A percentile compares a stretch with the other conserved stretches of the same genome.
phyloP scores from a whole-genome alignment of 495 filamentous ascomycete genomes.

The Cryomyces antarcticus region DNA sequence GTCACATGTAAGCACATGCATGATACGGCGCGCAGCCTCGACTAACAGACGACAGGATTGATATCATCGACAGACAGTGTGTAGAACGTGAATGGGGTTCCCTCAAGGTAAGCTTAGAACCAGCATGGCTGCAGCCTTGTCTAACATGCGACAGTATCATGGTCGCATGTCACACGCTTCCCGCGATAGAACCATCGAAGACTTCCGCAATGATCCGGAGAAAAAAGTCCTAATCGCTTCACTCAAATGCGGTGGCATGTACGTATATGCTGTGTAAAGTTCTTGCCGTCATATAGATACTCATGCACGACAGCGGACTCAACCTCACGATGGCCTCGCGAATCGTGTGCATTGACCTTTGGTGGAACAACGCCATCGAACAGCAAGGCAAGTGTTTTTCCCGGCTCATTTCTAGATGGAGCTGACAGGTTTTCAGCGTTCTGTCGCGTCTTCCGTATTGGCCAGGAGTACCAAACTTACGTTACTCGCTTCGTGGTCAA shows the following conservation, averaged over 20 bases:
- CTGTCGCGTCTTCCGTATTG: constrained; percentile 40
- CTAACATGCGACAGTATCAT: too few species aligned
- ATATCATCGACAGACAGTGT: constrained; percentile 15
- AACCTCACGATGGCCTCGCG: constrained; percentile 22
- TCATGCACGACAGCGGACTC: constrained; percentile 10
- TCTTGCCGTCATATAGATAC: too few species aligned
- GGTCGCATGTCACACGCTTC: constrained; percentile 12
- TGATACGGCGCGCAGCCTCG: too few species aligned
- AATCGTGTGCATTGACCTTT: constrained; percentile 18
- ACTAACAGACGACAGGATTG: constrained; percentile 7
- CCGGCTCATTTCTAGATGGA: neutral
- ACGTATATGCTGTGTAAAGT: constrained; percentile 4
- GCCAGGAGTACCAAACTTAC: constrained; percentile 33
- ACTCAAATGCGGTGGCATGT: constrained; percentile 18
- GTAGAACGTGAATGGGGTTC: constrained; percentile 11
- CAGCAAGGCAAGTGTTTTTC: constrained; percentile 1
- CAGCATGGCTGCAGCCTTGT: too few species aligned
- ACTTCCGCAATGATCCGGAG: constrained; percentile 10
- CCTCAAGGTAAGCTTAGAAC: too few species aligned
- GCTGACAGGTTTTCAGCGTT: constrained; percentile 23
- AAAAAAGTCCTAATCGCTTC: constrained; percentile 16
- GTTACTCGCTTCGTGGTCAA: constrained; percentile 30
- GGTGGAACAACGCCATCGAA: constrained; percentile 18
- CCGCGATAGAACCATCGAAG: constrained; percentile 11
- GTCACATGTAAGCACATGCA: too few species aligned